Evolutionary conservation across 495 filamentous ascomycete species (phyloP), one percentile per base, ranked within the genome.

Genomic region (Lepraria neglecta): DNA sequence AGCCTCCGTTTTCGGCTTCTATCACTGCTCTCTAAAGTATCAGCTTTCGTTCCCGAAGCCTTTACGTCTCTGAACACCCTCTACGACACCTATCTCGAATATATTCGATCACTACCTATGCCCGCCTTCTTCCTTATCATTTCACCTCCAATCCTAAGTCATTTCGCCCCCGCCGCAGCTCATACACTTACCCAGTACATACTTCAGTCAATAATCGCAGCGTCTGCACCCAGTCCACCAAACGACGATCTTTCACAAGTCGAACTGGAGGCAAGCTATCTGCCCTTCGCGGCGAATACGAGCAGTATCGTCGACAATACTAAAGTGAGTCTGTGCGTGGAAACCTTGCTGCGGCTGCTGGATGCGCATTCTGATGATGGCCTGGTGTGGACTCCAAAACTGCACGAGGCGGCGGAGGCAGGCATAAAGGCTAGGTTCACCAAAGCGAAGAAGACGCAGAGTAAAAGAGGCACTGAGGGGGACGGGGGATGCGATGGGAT

Each of bases 251-350:
- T 95, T 6, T 82, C 77, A 9, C 75, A 80, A 46, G 67, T 73
- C 3, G 82, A 87, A 38, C 72, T 96, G 27, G 80, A 88, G 62
- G 61, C 76, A 48, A 84, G 82, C 67, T 95, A 84, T 68, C 76
- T 95, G 2, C 91, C 90, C 0, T 89, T 78, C 57, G 73, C 85
- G 1, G 90, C 92, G 0, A 84, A 81, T 51, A 84, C 78, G 0
- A 71, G 79, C 6, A 82, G 77, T 7, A 71, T 80, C 0, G 78
- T 78, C 6, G 89, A 95, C 53, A 96, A 97, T 68, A 85, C 87
- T 3, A 92, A 91, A 72, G 77, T 96, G 38, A 87, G 86, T 4
- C 72, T 96, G 3, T 68, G 89, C 55, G 70, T 96, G 0, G 92
- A 98, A 72, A 77, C 78, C 0, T 70, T 95, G 58, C 64, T 92